These are phyloP conservation scores for Termitomyces sp. DNA, from an alignment of 768 basidiomycete genomes.

Conservation along the genomic window DNA sequence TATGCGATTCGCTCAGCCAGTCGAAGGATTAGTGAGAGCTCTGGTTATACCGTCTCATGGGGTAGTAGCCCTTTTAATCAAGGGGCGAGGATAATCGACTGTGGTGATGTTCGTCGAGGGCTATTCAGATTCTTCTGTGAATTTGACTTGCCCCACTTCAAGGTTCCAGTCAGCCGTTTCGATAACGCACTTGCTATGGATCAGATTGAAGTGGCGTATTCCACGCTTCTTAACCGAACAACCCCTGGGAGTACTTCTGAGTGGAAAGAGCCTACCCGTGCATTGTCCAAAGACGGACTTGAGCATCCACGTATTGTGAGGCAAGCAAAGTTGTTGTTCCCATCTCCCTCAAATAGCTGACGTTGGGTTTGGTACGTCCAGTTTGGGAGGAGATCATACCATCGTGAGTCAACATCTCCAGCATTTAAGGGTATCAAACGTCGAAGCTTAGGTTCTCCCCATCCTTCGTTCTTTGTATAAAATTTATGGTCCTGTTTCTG, in stretches of 20 bases:
- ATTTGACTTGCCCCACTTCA: neutral
- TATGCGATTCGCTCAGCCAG: conserved; percentile 80
- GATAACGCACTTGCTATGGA: conserved; percentile 81
- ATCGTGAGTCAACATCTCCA: conserved; percentile 40
- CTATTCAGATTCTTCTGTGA: neutral
- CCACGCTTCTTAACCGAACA: conserved; percentile 61
- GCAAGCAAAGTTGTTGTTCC: conserved; percentile 12
- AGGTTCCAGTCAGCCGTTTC: conserved; percentile 76
- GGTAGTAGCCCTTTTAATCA: conserved; percentile 55
- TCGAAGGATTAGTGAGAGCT: conserved; percentile 49
- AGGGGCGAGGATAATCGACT: conserved; percentile 64
- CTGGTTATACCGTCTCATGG: conserved; percentile 73
- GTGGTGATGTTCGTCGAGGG: conserved; percentile 60
- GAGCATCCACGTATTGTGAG: conserved; percentile 76
- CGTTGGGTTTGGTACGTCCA: conserved; percentile 15
- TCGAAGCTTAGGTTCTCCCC: conserved; percentile 50
- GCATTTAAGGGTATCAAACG: neutral
- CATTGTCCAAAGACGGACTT: conserved; percentile 48
- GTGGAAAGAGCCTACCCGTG: conserved; percentile 28
- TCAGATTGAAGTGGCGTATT: conserved; percentile 84
- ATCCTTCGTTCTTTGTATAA: conserved; percentile 76
- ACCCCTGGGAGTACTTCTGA: conserved; percentile 29
- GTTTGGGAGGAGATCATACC: conserved; percentile 86
- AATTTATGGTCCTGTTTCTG: conserved; percentile 75
- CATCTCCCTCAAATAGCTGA: neutral